phyloP scores from a whole-genome alignment of 2,329 filamentous ascomycete genomes.

The Lachnellula suecica region DNA sequence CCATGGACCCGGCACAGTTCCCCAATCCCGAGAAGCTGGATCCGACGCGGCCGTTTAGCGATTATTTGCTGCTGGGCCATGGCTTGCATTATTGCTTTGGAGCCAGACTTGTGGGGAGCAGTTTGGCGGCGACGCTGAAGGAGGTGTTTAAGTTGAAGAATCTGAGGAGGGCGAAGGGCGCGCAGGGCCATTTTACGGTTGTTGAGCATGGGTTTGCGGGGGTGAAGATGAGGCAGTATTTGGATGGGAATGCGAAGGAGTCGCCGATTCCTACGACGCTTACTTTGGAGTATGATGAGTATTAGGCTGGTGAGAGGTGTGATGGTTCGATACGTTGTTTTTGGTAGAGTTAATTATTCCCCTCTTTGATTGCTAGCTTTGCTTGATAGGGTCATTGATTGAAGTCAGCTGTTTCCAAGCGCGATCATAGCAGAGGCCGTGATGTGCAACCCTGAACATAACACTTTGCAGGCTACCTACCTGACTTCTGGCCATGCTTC shows the following conservation, averaged over 20 bases:
- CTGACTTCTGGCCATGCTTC: too few relatives aligned
- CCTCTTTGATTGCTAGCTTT: too few relatives aligned
- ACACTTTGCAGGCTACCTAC: too few relatives aligned
- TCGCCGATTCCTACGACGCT: slow-evolving; percentile 43
- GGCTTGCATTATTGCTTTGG: slow-evolving; percentile 43
- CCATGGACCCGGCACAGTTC: slow-evolving; percentile 40
- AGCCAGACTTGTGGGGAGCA: slow-evolving; percentile 37
- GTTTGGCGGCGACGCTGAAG: slow-evolving; percentile 41
- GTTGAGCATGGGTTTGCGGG: slow-evolving; percentile 46
- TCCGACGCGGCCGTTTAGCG: slow-evolving; percentile 40
- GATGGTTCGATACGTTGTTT: not conserved
- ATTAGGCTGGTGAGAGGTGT: slow-evolving; percentile 1
- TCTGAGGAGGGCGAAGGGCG: slow-evolving; percentile 37
- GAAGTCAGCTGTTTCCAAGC: too few relatives aligned
- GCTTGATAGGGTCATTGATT: too few relatives aligned
- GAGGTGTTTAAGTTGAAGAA: slow-evolving; percentile 46
- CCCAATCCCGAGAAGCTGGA: slow-evolving; percentile 40
- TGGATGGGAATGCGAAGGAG: slow-evolving; percentile 48
- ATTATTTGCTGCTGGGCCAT: slow-evolving; percentile 40
- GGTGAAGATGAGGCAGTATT: slow-evolving; percentile 46
- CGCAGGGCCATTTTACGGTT: slow-evolving; percentile 39
- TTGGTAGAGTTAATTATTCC: not conserved
- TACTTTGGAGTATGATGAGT: slow-evolving; percentile 41
- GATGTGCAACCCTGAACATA: too few relatives aligned
- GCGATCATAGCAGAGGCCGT: too few relatives aligned